Percentiles rank a stretch among this genome's conserved stretches.
These are phyloP conservation scores for Hypsizygus marmoreus DNA, from an alignment of 768 basidiomycete genomes.

Conservation along the genomic window DNA sequence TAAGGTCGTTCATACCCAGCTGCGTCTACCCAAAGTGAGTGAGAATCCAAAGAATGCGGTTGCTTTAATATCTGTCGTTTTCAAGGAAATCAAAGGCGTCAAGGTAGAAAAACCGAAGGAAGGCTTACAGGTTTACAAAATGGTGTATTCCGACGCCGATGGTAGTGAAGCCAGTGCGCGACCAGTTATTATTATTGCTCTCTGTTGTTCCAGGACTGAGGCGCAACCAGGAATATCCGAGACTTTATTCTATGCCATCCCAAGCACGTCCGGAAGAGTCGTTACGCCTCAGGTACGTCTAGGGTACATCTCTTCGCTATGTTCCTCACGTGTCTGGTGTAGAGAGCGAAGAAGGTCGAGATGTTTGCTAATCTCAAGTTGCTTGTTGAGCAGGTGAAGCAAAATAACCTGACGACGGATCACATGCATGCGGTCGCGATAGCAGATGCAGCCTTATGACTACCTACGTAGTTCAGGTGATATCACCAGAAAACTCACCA, in stretches of 20 bases:
- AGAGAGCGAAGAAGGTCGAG: slow-evolving; percentile 15
- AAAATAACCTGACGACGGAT: slow-evolving; percentile 9
- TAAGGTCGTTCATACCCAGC: slow-evolving; percentile 32
- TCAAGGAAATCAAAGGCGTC: slow-evolving; percentile 8
- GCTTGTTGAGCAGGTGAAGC: slow-evolving; percentile 8
- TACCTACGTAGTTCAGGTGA: too few relatives aligned
- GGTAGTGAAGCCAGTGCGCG: slow-evolving; percentile 11
- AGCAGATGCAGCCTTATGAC: background rate
- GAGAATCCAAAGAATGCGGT: background rate
- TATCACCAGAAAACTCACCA: too few relatives aligned
- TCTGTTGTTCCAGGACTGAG: too few relatives aligned
- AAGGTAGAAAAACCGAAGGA: slow-evolving; percentile 7
- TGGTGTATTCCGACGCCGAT: slow-evolving; percentile 36
- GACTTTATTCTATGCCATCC: slow-evolving; percentile 75
- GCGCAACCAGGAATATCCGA: too few relatives aligned
- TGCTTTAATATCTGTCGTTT: background rate
- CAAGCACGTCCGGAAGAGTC: slow-evolving; percentile 77
- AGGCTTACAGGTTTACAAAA: slow-evolving; percentile 55
- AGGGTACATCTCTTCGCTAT: background rate
- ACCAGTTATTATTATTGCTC: background rate
- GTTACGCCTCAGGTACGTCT: slow-evolving; percentile 64
- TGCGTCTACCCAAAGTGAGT: slow-evolving; percentile 19
- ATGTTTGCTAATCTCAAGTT: slow-evolving; percentile 10
- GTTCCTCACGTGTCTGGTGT: background rate
- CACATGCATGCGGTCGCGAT: slow-evolving; percentile 2